Base-by-base conservation (phyloP, 2,329 filamentous ascomycete genomes). In the Graphilbum ipis-grandicollis region DNA sequence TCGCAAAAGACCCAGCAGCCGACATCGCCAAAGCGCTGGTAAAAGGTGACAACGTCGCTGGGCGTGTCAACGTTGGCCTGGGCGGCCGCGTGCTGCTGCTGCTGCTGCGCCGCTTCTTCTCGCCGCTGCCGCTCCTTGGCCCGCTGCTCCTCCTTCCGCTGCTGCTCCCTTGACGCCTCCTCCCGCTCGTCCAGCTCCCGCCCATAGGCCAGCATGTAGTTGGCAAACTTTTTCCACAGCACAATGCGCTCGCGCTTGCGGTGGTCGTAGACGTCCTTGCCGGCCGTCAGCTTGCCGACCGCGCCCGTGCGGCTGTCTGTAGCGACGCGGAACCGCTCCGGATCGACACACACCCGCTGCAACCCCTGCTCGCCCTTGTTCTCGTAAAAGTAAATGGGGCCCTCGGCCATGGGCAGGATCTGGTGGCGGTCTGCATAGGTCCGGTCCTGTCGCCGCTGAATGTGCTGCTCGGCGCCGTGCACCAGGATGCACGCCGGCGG, bases 1-100 rank as follows among this genome's bases (percentile, higher is more conserved):
- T 88, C 80, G 39, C 70, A 71, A 48, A 88, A 88, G 35, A 75
- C 74, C 80, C 80, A 86, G 55, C 81, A 79, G 14, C 80, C 79
- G 22, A 86, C 79, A 48, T 81, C 80, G 31, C 81, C 80, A 41
- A 83, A 77, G 34, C 81, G 67, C 57, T 88, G 81, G 52, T 86
- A 88, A 46, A 86, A 86, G 1, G 75, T 80, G 32, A 86, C 77
- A 35, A 85, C 59, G 44, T 75, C 71, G 28, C 61, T 57, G 28
- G 60, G 54, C 23, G n/a, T n/a, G n/a, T n/a, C n/a, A n/a, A n/a
- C n/a, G n/a, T 70, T 51, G 48, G 58, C 60, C 7, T 31, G 19
- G 56, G 52, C 19, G 53, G 51, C 9, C 45, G 47, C 59, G 44
- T 22, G 25, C 14, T 14, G 19, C 18, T 5, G 23, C 14, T 14